Evolutionary conservation across 1,284 basidiomycete species (phyloP), one percentile per base, ranked within the genome.

Genomic region (Moniliophthora roreri): DNA sequence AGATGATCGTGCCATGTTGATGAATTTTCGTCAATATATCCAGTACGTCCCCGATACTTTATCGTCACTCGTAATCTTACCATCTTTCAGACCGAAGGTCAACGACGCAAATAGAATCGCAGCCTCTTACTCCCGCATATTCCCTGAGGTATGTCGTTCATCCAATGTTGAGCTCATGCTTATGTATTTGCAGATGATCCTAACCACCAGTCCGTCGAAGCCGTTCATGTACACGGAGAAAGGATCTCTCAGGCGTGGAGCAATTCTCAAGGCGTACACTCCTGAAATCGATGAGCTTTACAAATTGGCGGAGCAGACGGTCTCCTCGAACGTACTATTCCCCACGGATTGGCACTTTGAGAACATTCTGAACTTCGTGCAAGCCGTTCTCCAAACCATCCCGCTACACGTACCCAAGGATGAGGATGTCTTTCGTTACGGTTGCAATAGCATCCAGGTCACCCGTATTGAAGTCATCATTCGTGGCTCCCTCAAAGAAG

Each of bases 211-310:
- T 42, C 13, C 28, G 20, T 10, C 20, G 15, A 55, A 52, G 23
- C 54, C 54, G 18, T 55, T 55, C 54, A 16, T 20, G 26, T 53
- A 41, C 38, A 55, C 54, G 35, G 51, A 52, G 21, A 55, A 55
- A 36, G 54, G 54, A 2, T 52, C 54, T 5, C 16, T 55, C 11
- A 35, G 39, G 16, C 35, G 45, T 11, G 15, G 21, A 23, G 21
- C 26, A 39, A 26, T 50, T 16, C 45, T 54, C 15, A 24, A 32
- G 9, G 16, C 20, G 16, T 54, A 54, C 37, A 35, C 20, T 20
- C 5, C 37, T 21, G 52, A 54, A 36, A 51, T 56, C 51, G 44
- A 52, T 20, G 16, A 34, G 8, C 35, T 54, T n/a, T 54, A 50
- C 34, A 49, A 37, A n/a, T 24, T 18, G 16, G n/a, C 21, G 3